Evolutionary conservation across 225 moss, liverwort and hornwort genomes (phyloP), one percentile per base, ranked within the genome.

Genomic region (Neckera pumila): DNA sequence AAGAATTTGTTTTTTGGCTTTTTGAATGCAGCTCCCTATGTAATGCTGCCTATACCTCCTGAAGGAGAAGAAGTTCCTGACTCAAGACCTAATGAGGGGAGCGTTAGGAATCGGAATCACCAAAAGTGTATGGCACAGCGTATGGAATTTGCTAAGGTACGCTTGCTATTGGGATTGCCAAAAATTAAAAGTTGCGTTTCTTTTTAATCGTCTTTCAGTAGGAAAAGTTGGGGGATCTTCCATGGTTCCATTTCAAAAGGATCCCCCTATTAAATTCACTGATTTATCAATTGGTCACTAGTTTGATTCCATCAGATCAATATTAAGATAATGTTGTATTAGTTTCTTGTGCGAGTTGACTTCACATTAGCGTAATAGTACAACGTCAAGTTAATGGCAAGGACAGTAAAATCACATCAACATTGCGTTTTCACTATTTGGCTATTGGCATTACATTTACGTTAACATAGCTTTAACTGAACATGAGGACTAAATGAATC

Each of bases 71-170:
- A 96, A 49, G 89, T 96, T 73, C 96, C 96, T 10, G 94, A 97
- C 36, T 99, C 93, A 30, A 89, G 95, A 56, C 97, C 96, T 25
- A 97, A 97, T 49, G 79, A 91, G 80, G 97, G 99, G 80, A 99
- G 97, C 80, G 95, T 96, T 38, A 97, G 85, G 90, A 96, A 97
- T 42, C 95, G 97, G 70, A 99, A 99, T 82, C 97, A 95, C 45
- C 96, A 96, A 87, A 99, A 97, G 87, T 95, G 97, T 33, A 96
- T 96, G 97, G 95, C 96, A 38, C 95, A 96, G 88, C 91, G 95
- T 81, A 91, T 93, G 85, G 95, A 94, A 31, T 97, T 99, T 90
- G 92, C 92, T 34, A 97, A 97, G 95, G 98, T 91, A 84, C 17
- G 84, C 28, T 53, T 28, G 79, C 67, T 54, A 60, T 11, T n/a